Conservation (phyloP, 345 rosid species). For the Capsella bursapastoris region DNA sequence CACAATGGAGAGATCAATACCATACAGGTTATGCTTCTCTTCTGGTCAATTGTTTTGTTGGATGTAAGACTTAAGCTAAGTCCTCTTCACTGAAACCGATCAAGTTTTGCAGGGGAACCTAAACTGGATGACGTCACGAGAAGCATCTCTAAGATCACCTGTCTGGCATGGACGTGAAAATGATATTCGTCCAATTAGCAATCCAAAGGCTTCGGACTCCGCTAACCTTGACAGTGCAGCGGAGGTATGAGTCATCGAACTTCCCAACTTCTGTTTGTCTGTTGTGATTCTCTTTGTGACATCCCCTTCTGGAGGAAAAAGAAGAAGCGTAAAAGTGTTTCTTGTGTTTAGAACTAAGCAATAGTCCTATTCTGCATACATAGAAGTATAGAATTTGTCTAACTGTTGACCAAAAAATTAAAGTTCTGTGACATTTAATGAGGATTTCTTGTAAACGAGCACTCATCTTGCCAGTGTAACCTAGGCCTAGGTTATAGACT, state of each 20-base stretch:
- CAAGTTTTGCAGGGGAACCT: slow-evolving; percentile 77
- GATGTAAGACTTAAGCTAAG: slow-evolving; percentile 12
- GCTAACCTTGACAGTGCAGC: slow-evolving; percentile 98
- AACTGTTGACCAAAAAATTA: neutral
- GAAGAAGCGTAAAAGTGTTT: slow-evolving; percentile 20
- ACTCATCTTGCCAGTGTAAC: slow-evolving; percentile 2
- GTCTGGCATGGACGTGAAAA: slow-evolving; percentile 97
- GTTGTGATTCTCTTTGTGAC: slow-evolving; percentile 28
- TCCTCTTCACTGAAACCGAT: slow-evolving; percentile 33
- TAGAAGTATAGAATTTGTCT: neutral
- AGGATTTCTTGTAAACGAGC: slow-evolving; percentile 4
- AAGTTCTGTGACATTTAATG: neutral
- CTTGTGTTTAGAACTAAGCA: slow-evolving; percentile 17
- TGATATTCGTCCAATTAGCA: slow-evolving; percentile 95
- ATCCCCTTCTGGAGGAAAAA: slow-evolving; percentile 11
- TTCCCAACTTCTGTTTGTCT: slow-evolving; percentile 20
- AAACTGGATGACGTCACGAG: slow-evolving; percentile 99
- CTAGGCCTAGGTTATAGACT: slow-evolving; percentile 6
- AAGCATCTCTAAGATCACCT: slow-evolving; percentile 81
- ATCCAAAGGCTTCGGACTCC: slow-evolving; percentile 95
- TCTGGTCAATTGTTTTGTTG: slow-evolving; percentile 24
- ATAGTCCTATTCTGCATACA: slow-evolving; percentile 24
- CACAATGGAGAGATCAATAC: slow-evolving; percentile 99
- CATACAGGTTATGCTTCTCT: slow-evolving; percentile 70
- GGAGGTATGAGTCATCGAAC: slow-evolving; percentile 62